A percentile compares a stretch with the other conserved stretches of the same genome.
Evolutionary conservation across 225 moss, liverwort and hornwort genomes (phyloP).

Genomic region (Bryoerythrophyllum caledonicum): DNA sequence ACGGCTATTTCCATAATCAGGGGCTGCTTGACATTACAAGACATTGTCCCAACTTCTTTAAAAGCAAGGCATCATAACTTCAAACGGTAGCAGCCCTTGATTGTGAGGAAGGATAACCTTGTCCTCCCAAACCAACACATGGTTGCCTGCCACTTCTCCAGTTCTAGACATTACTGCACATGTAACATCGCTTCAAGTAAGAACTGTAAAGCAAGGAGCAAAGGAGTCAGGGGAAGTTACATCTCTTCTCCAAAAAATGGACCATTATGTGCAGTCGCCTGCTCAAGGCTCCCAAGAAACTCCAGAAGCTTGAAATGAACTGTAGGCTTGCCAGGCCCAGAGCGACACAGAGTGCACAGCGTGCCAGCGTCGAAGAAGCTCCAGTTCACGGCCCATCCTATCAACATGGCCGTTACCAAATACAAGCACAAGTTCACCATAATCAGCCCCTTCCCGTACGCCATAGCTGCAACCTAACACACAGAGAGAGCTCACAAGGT

Average conservation of each 20-base stretch:
- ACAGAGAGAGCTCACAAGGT: no score
- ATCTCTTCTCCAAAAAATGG: neutral
- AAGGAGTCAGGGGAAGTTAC: neutral
- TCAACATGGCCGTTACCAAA: neutral
- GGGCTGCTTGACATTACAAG: no score
- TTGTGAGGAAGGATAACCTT: no score
- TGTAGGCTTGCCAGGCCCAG: neutral
- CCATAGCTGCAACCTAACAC: neutral
- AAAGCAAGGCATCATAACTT: no score
- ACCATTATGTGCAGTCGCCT: neutral
- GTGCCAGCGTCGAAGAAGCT: neutral
- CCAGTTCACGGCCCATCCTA: neutral
- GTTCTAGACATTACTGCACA: no score
- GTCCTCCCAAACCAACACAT: no score
- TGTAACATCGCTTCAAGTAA: neutral
- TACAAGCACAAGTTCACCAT: conserved; percentile 1
- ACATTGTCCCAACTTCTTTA: no score
- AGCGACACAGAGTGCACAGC: neutral
- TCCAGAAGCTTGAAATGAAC: conserved; percentile 1
- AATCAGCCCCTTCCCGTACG: neutral
- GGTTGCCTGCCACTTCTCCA: no score
- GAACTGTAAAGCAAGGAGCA: neutral
- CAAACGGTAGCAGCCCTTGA: no score
- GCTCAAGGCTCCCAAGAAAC: neutral
- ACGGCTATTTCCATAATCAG: no score